These are phyloP conservation scores for Tetramitus jugosus DNA, from an alignment of 208 protist genomes.

Conservation along the genomic window DNA sequence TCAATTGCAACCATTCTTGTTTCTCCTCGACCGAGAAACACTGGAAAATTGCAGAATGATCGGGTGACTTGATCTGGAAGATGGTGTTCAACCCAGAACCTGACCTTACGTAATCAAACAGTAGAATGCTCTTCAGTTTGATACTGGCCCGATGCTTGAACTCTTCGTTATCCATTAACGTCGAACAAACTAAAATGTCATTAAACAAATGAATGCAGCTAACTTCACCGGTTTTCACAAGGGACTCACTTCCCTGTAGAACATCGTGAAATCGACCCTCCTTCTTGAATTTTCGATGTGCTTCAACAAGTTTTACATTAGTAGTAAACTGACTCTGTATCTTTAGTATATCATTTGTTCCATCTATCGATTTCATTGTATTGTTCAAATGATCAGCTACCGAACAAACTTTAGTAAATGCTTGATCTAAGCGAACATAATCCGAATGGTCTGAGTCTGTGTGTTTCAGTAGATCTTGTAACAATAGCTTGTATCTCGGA, in stretches of 20 bases:
- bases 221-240: neutral
- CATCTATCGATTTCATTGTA: neutral
- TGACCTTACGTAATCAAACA: too few relatives aligned
- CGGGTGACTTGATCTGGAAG: too few relatives aligned
- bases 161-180: too few relatives aligned
- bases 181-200: neutral
- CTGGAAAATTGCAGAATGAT: too few relatives aligned
- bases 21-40: too few relatives aligned
- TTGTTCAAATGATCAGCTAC: constrained; percentile 11
- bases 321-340: neutral
- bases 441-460: neutral
- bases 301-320: too few relatives aligned
- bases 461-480: neutral
- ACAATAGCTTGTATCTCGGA: neutral
- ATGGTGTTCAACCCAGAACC: too few relatives aligned
- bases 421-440: neutral
- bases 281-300: too few relatives aligned
- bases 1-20: too few relatives aligned
- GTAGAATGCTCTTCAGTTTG: too few relatives aligned
- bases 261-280: too few relatives aligned
- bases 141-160: too few relatives aligned
- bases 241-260: neutral
- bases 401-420: neutral
- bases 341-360: neutral
- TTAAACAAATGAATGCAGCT: constrained; percentile 11